Base-by-base conservation (phyloP, 768 basidiomycete species). In the Leccinum barrowsii region DNA sequence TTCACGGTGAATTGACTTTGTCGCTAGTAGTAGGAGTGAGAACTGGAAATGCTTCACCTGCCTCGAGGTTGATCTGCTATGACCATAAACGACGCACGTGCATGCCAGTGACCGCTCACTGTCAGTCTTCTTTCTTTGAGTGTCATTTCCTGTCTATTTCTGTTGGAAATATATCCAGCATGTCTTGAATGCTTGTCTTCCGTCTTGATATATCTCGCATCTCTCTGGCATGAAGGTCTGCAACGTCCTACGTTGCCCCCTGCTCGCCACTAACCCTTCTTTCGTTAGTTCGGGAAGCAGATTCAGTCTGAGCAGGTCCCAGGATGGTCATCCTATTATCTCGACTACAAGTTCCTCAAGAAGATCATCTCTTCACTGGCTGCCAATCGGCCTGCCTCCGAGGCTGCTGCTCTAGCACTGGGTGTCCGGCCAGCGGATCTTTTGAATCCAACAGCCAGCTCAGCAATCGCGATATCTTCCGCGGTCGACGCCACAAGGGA, bases 271-370 rank as follows among this genome's bases (percentile, higher is more conserved):
- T 48, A 21, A 47, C 56, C 21, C 55, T n/a, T 50, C n/a, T 37
- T n/a, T 26, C 4, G 55, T 44, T 70, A 98, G 95, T 99, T 99
- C 74, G 97, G 97, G 67, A 99, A 99, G 80, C 90, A 93, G 60
- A 94, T 99, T 61, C 94, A 94, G 74, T 85, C 90, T 30, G 90
- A 96, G 73, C 94, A 97, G 78, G 87, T 98, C 55, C 94, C 96
- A 53, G 96, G 95, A 77, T 99, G 96, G 96, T 92, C 92, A 28
- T 72, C 80, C 46, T 92, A 92, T 78, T 98, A 98, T 76, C 85
- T 98, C 59, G 95, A 98, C 77, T 99, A 99, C 84, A 99, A 99
- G 79, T 90, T 89, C 67, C 82, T 97, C 72, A 97, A 97, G 78
- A 94, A 98, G 82, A 98, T 98, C 68, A 94, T 99, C 67, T 96